Base-by-base conservation (phyloP, 169 alveolate genomes). In the Amoebophrya sp. region DNA sequence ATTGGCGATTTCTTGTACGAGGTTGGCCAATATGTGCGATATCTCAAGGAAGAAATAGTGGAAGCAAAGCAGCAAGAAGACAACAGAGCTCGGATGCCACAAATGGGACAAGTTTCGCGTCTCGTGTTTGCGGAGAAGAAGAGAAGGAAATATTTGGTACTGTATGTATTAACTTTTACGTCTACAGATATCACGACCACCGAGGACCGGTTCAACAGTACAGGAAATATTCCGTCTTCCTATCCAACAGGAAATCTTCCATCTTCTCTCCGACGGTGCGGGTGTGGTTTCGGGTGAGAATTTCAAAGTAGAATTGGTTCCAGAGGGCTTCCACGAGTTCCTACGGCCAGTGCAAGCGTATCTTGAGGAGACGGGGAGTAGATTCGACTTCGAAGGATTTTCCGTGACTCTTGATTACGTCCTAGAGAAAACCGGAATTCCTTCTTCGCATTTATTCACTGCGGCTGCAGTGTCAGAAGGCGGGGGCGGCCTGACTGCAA, bases 41-140 rank as follows among this genome's bases (percentile, higher is more conserved):
- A 65, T 36, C 26, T 65, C 3, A 65, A 65, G 26, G 83, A 65
- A 36, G 83, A 65, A 65, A 65, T 65, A 29, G 83, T 65, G 33
- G 83, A 65, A 26, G 83, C 83, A 10, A 65, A 65, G 83, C 83
- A 26, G 83, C 83, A 65, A 36, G 83, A 65, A 18, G 83, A 65
- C 18, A 36, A 65, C 18, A 6, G 83, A 6, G n/a, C 0, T 1
- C 83, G 83, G 38, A 36, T 65, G 83, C 83, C 83, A 6, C 33
- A 6, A 36, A 65, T 65, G 83, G n/a, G 83, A 29, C 39, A 65
- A 18, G 83, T 65, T 29, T 65, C 83, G 83, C 18, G 26, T 1
- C 83, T 65, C 18, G 83, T 65, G 83, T 65, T 26, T 26, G 83
- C 18, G n/a, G 83, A 65, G 33, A 65, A 65, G 33, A 65, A 65